Evolutionary conservation across 257 asterid genomes (phyloP), one percentile per base, ranked within the genome.

Genomic region (Ilex asprella): DNA sequence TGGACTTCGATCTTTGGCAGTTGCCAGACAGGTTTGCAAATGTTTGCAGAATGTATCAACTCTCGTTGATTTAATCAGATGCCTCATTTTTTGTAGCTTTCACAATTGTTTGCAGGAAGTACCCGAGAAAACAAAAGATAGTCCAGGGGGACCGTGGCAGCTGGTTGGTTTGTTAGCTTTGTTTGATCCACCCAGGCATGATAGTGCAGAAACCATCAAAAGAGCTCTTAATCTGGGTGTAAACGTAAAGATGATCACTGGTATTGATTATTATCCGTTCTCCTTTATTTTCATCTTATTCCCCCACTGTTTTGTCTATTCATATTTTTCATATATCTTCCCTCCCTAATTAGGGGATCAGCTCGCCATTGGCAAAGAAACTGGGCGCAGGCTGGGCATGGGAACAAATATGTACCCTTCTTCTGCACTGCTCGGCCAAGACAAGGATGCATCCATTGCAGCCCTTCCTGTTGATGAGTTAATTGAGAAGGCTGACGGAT

Each of bases 141-240:
- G 52, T 46, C 3, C 13, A 11, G 52, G 13, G n/a, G 52, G 52
- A 46, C 13, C 52, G 3, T 46, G 52, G 52, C 52, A 46, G 52
- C 52, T 46, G 6, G 52, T 46, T 46, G 52, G 52, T 14, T 46
- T 46, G 52, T 14, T 46, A 11, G 12, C 52, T 11, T 46, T 46
- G 52, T 46, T 46, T 11, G 52, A 46, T 46, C 52, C 52, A 46
- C 52, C 52, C 52, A 46, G 52, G 52, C 52, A 46, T 46, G 41
- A 35, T 35, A 46, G 52, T 14, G n/a, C 52, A 10, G 52, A 46
- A 46, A 46, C n/a, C n/a, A 46, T 46, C 52, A 46, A 46, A 14
- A 46, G 52, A 46, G 52, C 52, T 46, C 52, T 46, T 46, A 46
- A 46, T 46, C n/a, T 46, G n/a, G 52, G 52, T 2, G 52, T 46